Conservation (phyloP, 805 yeast species). For the Barnettozyma vustinii region DNA sequence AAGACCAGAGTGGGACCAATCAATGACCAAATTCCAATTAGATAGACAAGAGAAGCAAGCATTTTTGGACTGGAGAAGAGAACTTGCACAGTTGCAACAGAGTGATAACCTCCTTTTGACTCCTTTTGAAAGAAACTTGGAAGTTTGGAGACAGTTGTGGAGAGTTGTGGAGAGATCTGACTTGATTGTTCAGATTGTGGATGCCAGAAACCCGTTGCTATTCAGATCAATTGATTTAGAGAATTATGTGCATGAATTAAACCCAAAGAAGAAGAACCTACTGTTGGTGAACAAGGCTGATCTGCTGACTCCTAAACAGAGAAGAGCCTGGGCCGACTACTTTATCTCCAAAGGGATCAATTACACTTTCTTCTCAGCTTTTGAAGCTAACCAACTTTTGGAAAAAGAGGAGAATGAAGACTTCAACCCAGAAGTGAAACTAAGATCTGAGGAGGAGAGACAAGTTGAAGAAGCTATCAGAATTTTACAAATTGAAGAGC, state of each 20-base stretch:
- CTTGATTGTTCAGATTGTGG: slow-evolving; percentile 92
- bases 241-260: slow-evolving; percentile 70
- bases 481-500: slow-evolving; percentile 76
- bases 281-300: slow-evolving; percentile 93
- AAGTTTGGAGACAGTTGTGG: slow-evolving; percentile 98
- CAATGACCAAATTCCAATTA: slow-evolving; percentile 67
- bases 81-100: slow-evolving; percentile 79
- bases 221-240: slow-evolving; percentile 89
- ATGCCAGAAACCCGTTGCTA: slow-evolving; percentile 89
- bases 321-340: slow-evolving; percentile 83
- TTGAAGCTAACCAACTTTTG: slow-evolving; percentile 68
- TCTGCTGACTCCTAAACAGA: slow-evolving; percentile 68
- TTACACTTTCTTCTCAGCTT: slow-evolving; percentile 91
- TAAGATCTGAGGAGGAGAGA: slow-evolving; percentile 14
- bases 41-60: slow-evolving; percentile 87
- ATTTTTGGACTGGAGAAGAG: slow-evolving; percentile 91
- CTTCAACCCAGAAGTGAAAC: slow-evolving; percentile 10
- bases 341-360: slow-evolving; percentile 64
- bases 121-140: slow-evolving; percentile 94
- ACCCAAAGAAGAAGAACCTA: slow-evolving; percentile 71
- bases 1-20: slow-evolving; percentile 80
- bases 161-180: slow-evolving; percentile 95
- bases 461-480: slow-evolving; percentile 45
- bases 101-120: slow-evolving; percentile 80
- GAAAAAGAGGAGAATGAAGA: slow-evolving; percentile 48